Evolutionary conservation across 345 rosid species (phyloP).

Genomic region (Murraya paniculata): DNA sequence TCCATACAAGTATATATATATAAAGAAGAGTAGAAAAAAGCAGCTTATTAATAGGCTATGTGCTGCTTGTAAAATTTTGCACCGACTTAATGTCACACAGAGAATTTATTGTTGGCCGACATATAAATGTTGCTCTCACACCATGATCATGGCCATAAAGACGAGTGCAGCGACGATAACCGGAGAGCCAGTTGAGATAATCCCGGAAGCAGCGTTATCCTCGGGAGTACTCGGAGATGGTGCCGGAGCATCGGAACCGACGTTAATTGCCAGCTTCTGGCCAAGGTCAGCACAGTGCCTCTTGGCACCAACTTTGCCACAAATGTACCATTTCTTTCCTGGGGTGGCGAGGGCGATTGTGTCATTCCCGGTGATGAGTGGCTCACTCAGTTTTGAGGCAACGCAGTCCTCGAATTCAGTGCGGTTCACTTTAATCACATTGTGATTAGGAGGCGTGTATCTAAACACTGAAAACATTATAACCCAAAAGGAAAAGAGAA

Average conservation of each 20-base stretch:
- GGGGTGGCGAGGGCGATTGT: constrained; percentile 23
- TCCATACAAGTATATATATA: too few species aligned
- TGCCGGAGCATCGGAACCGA: constrained; percentile 1
- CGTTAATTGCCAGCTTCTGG: constrained; percentile 37
- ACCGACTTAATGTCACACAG: background rate
- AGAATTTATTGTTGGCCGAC: background rate
- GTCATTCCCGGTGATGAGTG: constrained; percentile 29
- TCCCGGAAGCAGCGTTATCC: background rate
- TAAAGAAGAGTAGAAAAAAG: background rate
- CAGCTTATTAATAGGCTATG: background rate
- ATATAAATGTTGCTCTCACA: background rate
- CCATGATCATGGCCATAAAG: background rate
- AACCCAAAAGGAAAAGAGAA: too few species aligned
- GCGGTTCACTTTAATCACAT: constrained; percentile 33
- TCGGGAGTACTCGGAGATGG: background rate
- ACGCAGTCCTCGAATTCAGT: constrained; percentile 29
- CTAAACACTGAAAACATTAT: constrained; percentile 27
- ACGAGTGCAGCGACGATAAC: background rate
- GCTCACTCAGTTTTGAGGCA: background rate
- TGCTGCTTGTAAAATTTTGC: background rate
- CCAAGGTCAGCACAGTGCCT: constrained; percentile 30
- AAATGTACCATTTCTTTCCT: constrained; percentile 48
- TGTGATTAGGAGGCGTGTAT: constrained; percentile 22
- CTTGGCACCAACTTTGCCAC: constrained; percentile 17
- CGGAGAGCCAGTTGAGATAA: background rate